Evolutionary conservation across 2,329 filamentous ascomycete species (phyloP), one percentile per base, ranked within the genome.

Genomic region (Didymosphaeria variabile): DNA sequence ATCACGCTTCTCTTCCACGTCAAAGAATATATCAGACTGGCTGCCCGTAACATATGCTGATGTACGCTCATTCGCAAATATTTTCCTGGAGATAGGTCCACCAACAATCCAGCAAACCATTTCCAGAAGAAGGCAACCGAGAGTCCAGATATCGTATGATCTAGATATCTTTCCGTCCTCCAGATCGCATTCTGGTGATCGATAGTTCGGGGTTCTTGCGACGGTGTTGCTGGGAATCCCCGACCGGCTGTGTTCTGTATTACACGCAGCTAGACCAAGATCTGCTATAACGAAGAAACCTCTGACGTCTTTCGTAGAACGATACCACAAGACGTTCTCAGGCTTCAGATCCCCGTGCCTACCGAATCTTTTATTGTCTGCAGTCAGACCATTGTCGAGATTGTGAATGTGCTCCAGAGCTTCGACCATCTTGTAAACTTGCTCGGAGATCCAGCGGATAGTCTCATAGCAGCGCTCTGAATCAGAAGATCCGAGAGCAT

Each of bases 251-350:
- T 47, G 29, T n/a, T 29, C 42, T 1, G 61, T 57, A 31, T 66
- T 54, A 10, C 58, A 42, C 3, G 49, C 54, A 5, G 57, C 42
- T 21, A 64, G n/a, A 5, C 64, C 64, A 8, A 66, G 49, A 53
- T 62, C 64, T 10, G 64, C 59, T 17, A 64, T 45, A 10, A 62
- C 55, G 12, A 64, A 32, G 32, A 60, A 61, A 5, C 64, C 64
- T 21, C 26, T 58, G 1, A 1, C 0, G 17, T 62, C 50, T 2
- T 36, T 40, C 12, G 21, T 38, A 0, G 63, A 63, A 2, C 50
- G 29, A 34, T 60, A 78, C 70, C 70, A 75, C 0, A 80, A 66
- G 5, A 80, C 73, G 36, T 79, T 79, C 13, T 78, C 72, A 0
- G 77, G 71, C 32, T 79, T 79, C 10, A 80, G 67, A 50, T 76